Evolutionary conservation across 2,329 filamentous ascomycete species (phyloP), one percentile per base, ranked within the genome.

Genomic region (Coniochaeta ligniaria): DNA sequence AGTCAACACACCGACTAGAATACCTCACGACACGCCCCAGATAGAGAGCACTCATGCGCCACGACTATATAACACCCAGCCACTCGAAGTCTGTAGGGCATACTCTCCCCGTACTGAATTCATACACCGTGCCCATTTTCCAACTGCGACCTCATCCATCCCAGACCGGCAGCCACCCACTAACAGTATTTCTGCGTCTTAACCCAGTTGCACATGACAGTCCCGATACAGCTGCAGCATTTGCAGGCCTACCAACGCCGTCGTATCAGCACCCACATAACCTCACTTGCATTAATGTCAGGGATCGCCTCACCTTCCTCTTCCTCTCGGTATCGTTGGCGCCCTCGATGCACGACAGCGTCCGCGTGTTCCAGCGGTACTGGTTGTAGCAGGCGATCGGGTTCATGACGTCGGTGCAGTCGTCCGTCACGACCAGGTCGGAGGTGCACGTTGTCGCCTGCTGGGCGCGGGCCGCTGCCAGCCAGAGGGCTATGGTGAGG

Each of bases 361-460:
- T 76, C 58, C 71, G 71, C 9, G 70, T 60, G 59, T 65, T 64
- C 64, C 73, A 76, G 5, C 72, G 65, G 65, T 70, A 75, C 63
- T 74, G 67, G 65, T 76, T 76, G 65, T 76, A 76, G 67, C 74
- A 76, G 28, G 74, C 74, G 55, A 69, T 73, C 20, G 74, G 72
- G 55, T 76, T 73, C 62, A 75, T 73, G 35, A 76, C 74, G 38
- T 69, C 72, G 20, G 72, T 72, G 57, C 74, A 76, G 31, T 76
- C 73, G 54, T 75, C 71, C 12, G 69, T 73, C 2, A 64, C 66
- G 2, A 70, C 70, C 9, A 75, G 69, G 20, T 75, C 72, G 20
- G 60, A 59, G 17, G 69, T 73, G 63, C 74, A 76, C 17, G 68
- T 72, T 1, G 69, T 66, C 7, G 65, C 58, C 1, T 63, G 20